Evolutionary conservation across 148 eudicot species (phyloP).

Genomic region (Silene conica): DNA sequence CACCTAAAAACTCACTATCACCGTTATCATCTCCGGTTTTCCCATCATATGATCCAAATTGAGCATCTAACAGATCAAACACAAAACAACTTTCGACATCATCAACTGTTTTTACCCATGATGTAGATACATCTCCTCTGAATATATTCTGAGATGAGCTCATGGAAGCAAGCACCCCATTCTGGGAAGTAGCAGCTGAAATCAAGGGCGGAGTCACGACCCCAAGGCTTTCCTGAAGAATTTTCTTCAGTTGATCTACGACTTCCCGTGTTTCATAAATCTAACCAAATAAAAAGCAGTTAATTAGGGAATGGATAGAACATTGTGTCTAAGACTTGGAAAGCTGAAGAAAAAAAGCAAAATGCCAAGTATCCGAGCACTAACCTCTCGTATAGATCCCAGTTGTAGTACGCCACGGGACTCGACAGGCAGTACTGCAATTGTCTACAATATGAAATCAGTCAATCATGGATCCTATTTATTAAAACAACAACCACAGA

Average conservation of each 20-base stretch:
- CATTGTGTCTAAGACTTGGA: background rate
- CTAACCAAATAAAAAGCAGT: conserved; percentile 26
- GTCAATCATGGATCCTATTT: background rate
- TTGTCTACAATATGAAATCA: conserved; percentile 47
- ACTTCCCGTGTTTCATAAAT: conserved; percentile 45
- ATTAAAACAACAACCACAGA: too few relatives aligned
- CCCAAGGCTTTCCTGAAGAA: conserved; percentile 28
- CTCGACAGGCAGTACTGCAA: conserved; percentile 65
- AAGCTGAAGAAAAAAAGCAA: background rate
- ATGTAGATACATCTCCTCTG: conserved; percentile 14
- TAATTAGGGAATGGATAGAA: background rate
- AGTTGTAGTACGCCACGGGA: conserved; percentile 73
- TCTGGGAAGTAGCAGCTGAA: conserved; percentile 20
- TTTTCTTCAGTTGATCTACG: conserved; percentile 44
- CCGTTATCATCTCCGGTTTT: conserved; percentile 5
- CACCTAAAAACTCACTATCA: conserved; percentile 15
- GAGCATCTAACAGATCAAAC: conserved; percentile 23
- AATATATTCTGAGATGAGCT: conserved; percentile 32
- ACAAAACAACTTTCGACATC: conserved; percentile 12
- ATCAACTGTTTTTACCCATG: conserved; percentile 14
- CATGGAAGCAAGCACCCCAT: conserved; percentile 32
- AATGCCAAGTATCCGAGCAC: conserved; percentile 15
- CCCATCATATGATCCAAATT: background rate
- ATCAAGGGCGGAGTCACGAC: conserved; percentile 33
- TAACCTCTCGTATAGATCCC: conserved; percentile 76